Evolutionary conservation across 2,329 filamentous ascomycete genomes (phyloP), one percentile per base, ranked within the genome.

Genomic region (Xylariaceae sp.): DNA sequence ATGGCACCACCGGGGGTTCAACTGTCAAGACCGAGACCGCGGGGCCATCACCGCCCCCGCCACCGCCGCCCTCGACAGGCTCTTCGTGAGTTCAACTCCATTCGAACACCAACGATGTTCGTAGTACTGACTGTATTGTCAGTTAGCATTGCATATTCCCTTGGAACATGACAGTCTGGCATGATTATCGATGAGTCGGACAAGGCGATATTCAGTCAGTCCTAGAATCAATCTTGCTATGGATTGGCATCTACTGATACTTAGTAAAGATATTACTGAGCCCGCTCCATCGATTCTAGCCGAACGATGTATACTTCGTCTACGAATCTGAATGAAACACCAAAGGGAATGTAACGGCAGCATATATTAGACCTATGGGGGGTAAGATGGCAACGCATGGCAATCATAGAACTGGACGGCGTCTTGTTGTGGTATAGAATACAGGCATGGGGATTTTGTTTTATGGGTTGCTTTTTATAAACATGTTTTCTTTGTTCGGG

Each of bases 21-120:
- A 42, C 50, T 30, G 49, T 52, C n/a, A 51, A 54, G 26, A 51
- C 42, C 43, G 49, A 51, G 10, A 51, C 54, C 13, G 4, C 26
- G 26, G 53, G 51, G 22, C 42, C 47, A 16, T 44, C 47, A 22
- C 54, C 54, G 2, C 43, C 39, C 32, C 47, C 54, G 18, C 32
- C 49, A 4, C 53, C 43, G 12, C 45, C 45, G 29, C 46, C 51
- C 15, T 37, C 53, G 8, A 40, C 53, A 22, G 47, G 47, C 5
- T 46, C 48, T 8, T 55, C 56, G 56, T 58, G 30, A 53, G 56
- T 53, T 48, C 13, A 6, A 5, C 8, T 16, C 15, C 16, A 22
- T 21, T 2, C 15, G 9, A 12, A 1, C 3, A 30, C 18, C 6
- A 18, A 16, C 9, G 1, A 12, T 37, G 7, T 9, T 15, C 4